Evolutionary conservation across 1,139 yeast genomes (phyloP).

Genomic region (Saccharomyces hybrid): DNA sequence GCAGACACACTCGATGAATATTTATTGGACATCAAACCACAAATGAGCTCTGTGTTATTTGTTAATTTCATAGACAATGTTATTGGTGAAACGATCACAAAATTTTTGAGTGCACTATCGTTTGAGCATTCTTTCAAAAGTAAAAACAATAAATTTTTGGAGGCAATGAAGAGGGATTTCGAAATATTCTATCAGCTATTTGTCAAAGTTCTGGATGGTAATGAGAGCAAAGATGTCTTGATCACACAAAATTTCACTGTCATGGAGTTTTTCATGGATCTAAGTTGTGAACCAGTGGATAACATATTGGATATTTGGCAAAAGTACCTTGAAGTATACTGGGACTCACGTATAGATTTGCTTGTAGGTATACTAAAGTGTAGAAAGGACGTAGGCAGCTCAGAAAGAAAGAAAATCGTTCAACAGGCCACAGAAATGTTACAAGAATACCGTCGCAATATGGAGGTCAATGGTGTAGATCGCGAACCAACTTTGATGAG

Average conservation of each 20-base stretch:
- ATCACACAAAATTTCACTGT: slow-evolving; percentile 44
- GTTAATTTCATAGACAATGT: slow-evolving; percentile 46
- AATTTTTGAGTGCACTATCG: slow-evolving; percentile 43
- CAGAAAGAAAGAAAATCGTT: slow-evolving; percentile 21
- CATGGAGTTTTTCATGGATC: slow-evolving; percentile 65
- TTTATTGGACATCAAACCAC: slow-evolving; percentile 50
- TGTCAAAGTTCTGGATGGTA: slow-evolving; percentile 37
- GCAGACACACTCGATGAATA: slow-evolving; percentile 72
- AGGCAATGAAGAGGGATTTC: slow-evolving; percentile 62
- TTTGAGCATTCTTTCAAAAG: slow-evolving; percentile 35
- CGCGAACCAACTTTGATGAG: neutral
- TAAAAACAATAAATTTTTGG: slow-evolving; percentile 39
- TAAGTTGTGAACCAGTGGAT: slow-evolving; percentile 49
- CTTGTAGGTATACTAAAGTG: slow-evolving; percentile 43
- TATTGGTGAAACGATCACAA: slow-evolving; percentile 42
- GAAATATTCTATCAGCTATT: slow-evolving; percentile 57
- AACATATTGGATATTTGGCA: slow-evolving; percentile 53
- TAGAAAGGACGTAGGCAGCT: slow-evolving; percentile 35
- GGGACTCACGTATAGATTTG: slow-evolving; percentile 61
- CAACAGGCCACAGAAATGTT: slow-evolving; percentile 15
- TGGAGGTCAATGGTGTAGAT: neutral
- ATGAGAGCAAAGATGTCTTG: slow-evolving; percentile 32
- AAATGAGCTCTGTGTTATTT: slow-evolving; percentile 43
- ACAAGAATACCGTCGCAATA: neutral
- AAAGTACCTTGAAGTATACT: slow-evolving; percentile 50